Base-by-base conservation (phyloP, 768 basidiomycete genomes). In the Termitomyces sp. region DNA sequence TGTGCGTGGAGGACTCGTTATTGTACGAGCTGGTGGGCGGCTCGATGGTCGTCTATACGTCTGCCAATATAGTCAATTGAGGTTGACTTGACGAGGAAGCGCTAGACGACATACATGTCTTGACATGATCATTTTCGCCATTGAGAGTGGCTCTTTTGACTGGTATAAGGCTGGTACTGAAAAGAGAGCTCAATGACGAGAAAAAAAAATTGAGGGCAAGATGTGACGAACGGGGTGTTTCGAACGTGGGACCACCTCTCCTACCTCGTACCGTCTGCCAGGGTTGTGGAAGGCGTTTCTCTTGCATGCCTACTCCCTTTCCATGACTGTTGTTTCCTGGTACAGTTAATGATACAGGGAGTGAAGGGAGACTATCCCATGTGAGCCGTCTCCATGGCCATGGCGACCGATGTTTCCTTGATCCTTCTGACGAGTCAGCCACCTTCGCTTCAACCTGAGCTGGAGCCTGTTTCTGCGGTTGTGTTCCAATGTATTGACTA, bases 111-210 rank as follows among this genome's bases (percentile, higher is more conserved):
- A 44, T 62, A 79, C 77, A 67, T 78, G 77, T 64, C 77, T 75
- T 28, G 77, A 78, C 77, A 78, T 78, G 58, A 78, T 78, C 56
- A 78, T 72, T 63, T 78, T 78, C 34, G 77, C 77, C 77, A 79
- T 79, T 8, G 77, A 78, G 41, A 74, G 60, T 45, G 77, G 77
- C 37, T 70, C 67, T 49, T 72, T 71, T 54, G 60, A 74, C 57
- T 77, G 70, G 51, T 79, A 77, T 17, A 76, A 59, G 1, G 74
- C 71, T 28, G 76, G 73, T 45, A 75, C 77, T 77, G 48, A 15
- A 48, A 14, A 48, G 10, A 45, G 44, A 15, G 28, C 19, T 44
- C 10, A 52, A 15, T 11, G n/a, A 45, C 17, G 38, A 57, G 26
- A 32, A 41, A 26, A 45, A 15, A 9, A 57, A n/a, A n/a, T n/a